These are phyloP conservation scores for Candida peoriensis DNA, from an alignment of 805 yeast species.

Conservation along the genomic window DNA sequence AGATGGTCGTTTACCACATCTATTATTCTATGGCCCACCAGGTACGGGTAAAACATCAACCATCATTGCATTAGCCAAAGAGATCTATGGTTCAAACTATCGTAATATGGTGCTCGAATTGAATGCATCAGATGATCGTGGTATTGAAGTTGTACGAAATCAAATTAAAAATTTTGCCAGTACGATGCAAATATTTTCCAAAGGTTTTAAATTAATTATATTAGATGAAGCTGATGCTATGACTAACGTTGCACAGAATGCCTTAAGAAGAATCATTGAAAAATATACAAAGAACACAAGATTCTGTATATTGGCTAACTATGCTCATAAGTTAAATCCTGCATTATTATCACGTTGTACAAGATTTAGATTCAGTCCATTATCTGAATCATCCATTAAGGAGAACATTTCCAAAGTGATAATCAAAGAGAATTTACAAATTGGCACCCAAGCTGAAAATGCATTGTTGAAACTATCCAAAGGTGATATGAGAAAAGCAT, in stretches of 20 bases:
- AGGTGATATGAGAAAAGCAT: constrained; percentile 95
- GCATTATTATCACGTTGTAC: constrained; percentile 94
- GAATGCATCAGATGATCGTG: constrained; percentile 97
- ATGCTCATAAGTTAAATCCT: constrained; percentile 92
- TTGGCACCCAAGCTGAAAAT: constrained; percentile 53
- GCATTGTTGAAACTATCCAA: constrained; percentile 70
- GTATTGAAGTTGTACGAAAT: constrained; percentile 96
- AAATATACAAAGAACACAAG: constrained; percentile 93
- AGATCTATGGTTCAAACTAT: constrained; percentile 77
- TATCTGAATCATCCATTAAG: constrained; percentile 60
- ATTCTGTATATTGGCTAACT: constrained; percentile 92
- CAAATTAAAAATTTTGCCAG: constrained; percentile 96
- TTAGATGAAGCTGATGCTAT: constrained; percentile 95
- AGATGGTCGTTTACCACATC: constrained; percentile 82
- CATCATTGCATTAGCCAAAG: constrained; percentile 79
- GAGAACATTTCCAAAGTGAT: constrained; percentile 67
- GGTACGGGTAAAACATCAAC: constrained; percentile 94
- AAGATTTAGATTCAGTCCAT: constrained; percentile 86
- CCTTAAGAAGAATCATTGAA: constrained; percentile 75
- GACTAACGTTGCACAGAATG: constrained; percentile 84
- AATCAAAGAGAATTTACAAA: constrained; percentile 55
- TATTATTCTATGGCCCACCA: constrained; percentile 92
- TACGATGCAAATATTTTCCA: constrained; percentile 85
- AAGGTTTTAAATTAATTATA: constrained; percentile 85
- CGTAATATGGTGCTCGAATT: constrained; percentile 88